Evolutionary conservation across 2,329 filamentous ascomycete genomes (phyloP), one percentile per base, ranked within the genome.

Genomic region (Trichoderma koningii): DNA sequence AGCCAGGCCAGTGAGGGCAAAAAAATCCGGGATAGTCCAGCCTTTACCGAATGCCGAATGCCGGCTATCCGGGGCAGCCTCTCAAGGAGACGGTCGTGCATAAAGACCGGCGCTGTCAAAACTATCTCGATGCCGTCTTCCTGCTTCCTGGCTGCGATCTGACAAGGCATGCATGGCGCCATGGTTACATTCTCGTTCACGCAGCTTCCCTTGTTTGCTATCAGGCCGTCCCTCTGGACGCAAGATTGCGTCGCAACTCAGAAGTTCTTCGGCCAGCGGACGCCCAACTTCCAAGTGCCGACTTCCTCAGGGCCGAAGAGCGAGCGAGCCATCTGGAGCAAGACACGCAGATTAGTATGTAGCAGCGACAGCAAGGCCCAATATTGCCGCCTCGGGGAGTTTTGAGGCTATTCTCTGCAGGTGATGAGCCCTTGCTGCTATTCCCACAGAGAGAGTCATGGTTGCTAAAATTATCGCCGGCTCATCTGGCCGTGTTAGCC

Each of bases 1-100:
- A 14, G 34, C 34, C 34, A 38, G 34, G 34, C 34, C 19, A n/a
- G 10, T 3, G 12, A 21, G 26, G 17, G n/a, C 45, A 19, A 26
- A 42, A 38, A 62, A 38, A 61, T 30, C 28, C 59, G 59, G 50
- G 17, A 55, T 55, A 55, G 15, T 23, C 26, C 38, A 63, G 59
- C 41, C 59, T 63, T 38, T 63, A 34, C 59, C 59, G 59, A 63
- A 63, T 45, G 59, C 59, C 59, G 59, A 63, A 63, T 55, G 50
- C 59, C 59, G 59, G 59, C 34, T 42, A 34, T 53, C 41, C 55
- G 55, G 55, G 12, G 42, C 26, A 6, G 50, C 6, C 34, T 7
- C 14, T 17, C 30, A 15, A 21, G 42, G 17, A n/a, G 21, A 42
- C 23, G 23, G 15, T 34, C 30, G 30, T 56, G 38, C 26, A 44